These are phyloP conservation scores for Erythrobasidium hasegawianum DNA, from an alignment of 1,284 basidiomycete genomes.

Conservation along the genomic window DNA sequence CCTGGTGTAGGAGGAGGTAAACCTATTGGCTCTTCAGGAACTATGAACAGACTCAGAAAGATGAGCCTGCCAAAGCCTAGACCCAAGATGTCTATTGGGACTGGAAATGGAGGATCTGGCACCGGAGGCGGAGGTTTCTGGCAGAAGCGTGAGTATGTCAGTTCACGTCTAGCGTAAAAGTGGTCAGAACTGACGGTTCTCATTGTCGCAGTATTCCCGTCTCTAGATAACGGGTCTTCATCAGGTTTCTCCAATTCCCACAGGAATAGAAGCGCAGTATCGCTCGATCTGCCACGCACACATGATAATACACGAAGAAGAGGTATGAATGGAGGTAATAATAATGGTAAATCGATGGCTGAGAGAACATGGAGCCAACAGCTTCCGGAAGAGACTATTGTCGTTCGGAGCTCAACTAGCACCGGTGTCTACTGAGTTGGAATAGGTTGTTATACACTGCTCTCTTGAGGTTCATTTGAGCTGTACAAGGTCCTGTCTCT, in stretches of 20 bases:
- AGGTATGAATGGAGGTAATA: not conserved
- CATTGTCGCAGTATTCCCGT: constrained; percentile 22
- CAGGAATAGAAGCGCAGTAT: not conserved
- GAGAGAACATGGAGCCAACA: constrained; percentile 32
- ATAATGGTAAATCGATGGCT: not conserved
- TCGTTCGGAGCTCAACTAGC: not conserved
- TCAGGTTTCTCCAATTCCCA: not conserved
- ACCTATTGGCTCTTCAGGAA: not conserved
- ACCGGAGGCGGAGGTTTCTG: constrained; percentile 21
- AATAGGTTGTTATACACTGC: not conserved
- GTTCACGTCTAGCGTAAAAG: not conserved
- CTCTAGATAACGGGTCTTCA: constrained; percentile 14
- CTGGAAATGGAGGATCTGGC: constrained; percentile 1
- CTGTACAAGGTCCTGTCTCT: no score
- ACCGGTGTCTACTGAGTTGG: not conserved
- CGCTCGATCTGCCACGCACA: no score
- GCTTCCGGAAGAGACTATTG: constrained; percentile 20
- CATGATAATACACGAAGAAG: not conserved
- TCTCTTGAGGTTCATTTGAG: not conserved
- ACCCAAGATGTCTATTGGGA: not conserved
- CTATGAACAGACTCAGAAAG: not conserved
- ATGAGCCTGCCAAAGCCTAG: constrained; percentile 3
- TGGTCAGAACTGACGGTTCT: not conserved
- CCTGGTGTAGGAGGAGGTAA: constrained; percentile 4
- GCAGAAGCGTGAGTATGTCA: constrained; percentile 26